Base-by-base conservation (phyloP, 768 basidiomycete species). In the Termitomyces bulborhizus region DNA sequence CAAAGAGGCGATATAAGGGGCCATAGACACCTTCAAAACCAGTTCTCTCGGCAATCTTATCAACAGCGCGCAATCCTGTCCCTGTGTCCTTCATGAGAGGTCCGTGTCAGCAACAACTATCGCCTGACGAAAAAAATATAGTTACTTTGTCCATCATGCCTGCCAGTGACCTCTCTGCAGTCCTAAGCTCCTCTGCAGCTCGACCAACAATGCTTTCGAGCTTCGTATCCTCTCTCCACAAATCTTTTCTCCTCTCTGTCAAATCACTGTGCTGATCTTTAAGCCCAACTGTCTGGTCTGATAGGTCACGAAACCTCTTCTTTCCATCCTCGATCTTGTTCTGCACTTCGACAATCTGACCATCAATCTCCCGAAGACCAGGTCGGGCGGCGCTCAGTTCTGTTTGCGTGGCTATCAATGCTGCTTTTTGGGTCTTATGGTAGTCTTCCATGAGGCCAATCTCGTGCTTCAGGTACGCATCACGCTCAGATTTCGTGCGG, bases 151-250 rank as follows among this genome's bases (percentile, higher is more conserved):
- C 97, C 92, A 98, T 96, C 86, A 96, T 97, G 15, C 86, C 78
- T 4, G 88, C 84, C 32, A 98, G 72, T 12, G 71, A 73, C 52
- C 94, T 76, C 70, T 98, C 93, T 0, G 91, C 85, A 1, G 79
- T 79, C 64, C 88, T 81, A 61, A 96, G 73, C 68, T 98, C 90
- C 54, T 92, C 88, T 12, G 76, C 76, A 2, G 91, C 93, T 51
- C 91, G 82, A 34, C 78, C 78, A 2, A 92, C 84, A 15, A 87
- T 76, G 55, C 86, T 86, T 59, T 88, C 84, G 42, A 97, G 71
- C 68, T 91, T 96, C 0, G 91, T 86, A 58, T 98, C 96, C 68
- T 96, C 93, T 62, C 95, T 79, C 96, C 97, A 98, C 32, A 93
- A 68, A 50, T 96, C 93, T 77, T 96, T 97, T 62, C 93, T 74